A percentile compares a stretch with the other conserved stretches of the same genome.
Evolutionary conservation across 163 green algal genomes (phyloP).

Genomic region (Chlorella variabilis): DNA sequence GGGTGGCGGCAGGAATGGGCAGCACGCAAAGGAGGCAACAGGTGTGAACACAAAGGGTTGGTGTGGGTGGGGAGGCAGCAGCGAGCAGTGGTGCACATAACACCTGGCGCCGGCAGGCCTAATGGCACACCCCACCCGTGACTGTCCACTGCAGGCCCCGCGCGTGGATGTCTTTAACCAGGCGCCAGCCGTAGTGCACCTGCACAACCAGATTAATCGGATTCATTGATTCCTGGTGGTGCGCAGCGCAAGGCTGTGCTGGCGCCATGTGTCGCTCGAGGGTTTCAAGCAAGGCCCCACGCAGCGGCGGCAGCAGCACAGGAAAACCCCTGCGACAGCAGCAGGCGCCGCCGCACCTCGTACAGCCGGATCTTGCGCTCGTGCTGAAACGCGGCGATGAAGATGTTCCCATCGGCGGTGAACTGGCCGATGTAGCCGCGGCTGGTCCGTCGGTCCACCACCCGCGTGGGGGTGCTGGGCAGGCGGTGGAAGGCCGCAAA

Average conservation of each 20-base stretch:
- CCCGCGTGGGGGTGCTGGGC: conserved; percentile 24
- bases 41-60: neutral
- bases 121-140: conserved; percentile 33
- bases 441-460: conserved; percentile 51
- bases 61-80: too few species aligned
- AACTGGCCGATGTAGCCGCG: conserved; percentile 86
- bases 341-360: too few species aligned
- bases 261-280: too few species aligned
- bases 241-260: too few species aligned
- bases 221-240: too few species aligned
- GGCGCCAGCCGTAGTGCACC: conserved; percentile 57
- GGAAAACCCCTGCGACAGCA: too few species aligned
- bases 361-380: conserved; percentile 81
- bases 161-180: conserved; percentile 82
- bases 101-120: too few species aligned
- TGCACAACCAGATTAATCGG: too few species aligned
- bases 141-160: conserved; percentile 78
- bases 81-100: too few species aligned
- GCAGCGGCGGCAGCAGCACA: too few species aligned
- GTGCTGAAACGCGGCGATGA: conserved; percentile 72
- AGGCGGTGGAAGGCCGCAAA: conserved; percentile 47
- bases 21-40: neutral
- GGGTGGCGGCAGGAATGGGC: neutral
- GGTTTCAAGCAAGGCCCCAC: too few species aligned
- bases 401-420: conserved; percentile 69